These are phyloP conservation scores for Penicillium sp. DNA, from an alignment of 2,329 filamentous ascomycete species.

Conservation along the genomic window DNA sequence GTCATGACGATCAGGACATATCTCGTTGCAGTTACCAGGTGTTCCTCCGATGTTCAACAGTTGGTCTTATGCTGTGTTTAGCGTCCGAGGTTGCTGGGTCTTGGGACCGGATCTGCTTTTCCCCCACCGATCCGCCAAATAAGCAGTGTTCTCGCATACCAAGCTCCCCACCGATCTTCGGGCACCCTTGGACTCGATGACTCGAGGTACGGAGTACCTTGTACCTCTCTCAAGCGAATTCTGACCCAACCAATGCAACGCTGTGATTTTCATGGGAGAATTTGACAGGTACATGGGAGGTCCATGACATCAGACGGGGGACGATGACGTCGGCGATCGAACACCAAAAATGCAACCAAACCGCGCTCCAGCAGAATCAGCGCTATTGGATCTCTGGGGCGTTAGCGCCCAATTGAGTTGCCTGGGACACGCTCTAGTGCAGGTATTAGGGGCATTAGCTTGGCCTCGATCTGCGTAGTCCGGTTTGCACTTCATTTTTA, in stretches of 20 bases:
- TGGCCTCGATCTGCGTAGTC: not conserved
- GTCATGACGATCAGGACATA: not conserved
- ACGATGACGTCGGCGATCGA: slow-evolving; percentile 28
- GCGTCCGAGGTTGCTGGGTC: not conserved
- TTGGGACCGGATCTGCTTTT: slow-evolving; percentile 5
- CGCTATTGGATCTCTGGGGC: slow-evolving; percentile 9
- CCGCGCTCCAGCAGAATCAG: slow-evolving; percentile 1
- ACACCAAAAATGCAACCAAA: slow-evolving; percentile 2
- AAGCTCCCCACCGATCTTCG: slow-evolving; percentile 9
- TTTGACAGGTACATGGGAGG: slow-evolving; percentile 5
- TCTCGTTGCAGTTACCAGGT: not conserved
- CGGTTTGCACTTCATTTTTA: not conserved
- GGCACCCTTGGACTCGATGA: slow-evolving; percentile 1
- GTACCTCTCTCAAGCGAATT: not conserved
- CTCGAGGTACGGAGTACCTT: not conserved
- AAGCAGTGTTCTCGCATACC: slow-evolving; percentile 16
- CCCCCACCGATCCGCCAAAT: slow-evolving; percentile 16
- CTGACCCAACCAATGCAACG: slow-evolving; percentile 12
- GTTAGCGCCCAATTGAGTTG: slow-evolving; percentile 5
- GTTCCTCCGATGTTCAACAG: not conserved
- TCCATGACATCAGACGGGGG: slow-evolving; percentile 21
- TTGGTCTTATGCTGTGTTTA: not conserved
- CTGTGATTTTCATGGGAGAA: slow-evolving; percentile 12
- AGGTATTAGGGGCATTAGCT: not conserved
- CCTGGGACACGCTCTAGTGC: not conserved